Percentiles rank a stretch among this genome's conserved stretches.
These are phyloP conservation scores for Myrica gale DNA, from an alignment of 306 rosid genomes.

Conservation along the genomic window DNA sequence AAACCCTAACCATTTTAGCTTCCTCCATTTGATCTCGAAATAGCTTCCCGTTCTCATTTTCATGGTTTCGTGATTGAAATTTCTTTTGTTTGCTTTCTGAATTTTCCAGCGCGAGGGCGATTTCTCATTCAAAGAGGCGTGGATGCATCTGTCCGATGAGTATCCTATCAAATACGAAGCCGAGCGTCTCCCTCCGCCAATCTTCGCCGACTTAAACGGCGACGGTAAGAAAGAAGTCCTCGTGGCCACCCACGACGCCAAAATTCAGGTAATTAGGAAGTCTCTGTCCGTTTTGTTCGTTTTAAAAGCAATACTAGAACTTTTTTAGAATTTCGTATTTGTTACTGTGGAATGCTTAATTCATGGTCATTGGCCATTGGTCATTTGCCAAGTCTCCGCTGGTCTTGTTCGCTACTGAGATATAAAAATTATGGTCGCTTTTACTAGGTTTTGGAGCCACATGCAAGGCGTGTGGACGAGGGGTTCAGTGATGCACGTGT, in stretches of 20 bases:
- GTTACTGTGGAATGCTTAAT: neutral
- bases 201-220: slow-evolving; percentile 90
- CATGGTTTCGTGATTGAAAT: neutral
- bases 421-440: slow-evolving; percentile 12
- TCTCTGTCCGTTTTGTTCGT: neutral
- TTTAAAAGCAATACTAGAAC: neutral
- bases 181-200: slow-evolving; percentile 92
- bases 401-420: slow-evolving; percentile 15
- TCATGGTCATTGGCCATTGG: neutral
- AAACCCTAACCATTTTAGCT: slow-evolving; percentile 19
- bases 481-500: slow-evolving; percentile 88
- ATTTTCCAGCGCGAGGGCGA: slow-evolving; percentile 83
- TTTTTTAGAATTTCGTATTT: neutral
- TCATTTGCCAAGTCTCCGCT: slow-evolving; percentile 5
- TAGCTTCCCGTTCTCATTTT: neutral
- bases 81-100: neutral
- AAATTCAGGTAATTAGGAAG: slow-evolving; percentile 65
- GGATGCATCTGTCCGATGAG: slow-evolving; percentile 93
- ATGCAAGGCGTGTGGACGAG: slow-evolving; percentile 78
- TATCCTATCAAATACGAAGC: slow-evolving; percentile 91
- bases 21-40: neutral
- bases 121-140: slow-evolving; percentile 85
- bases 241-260: slow-evolving; percentile 91
- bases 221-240: slow-evolving; percentile 94
- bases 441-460: slow-evolving; percentile 86